A percentile compares a stretch with the other conserved stretches of the same genome.
These are phyloP conservation scores for Diaporthe capsici DNA, from an alignment of 2,329 filamentous ascomycete species.

Conservation along the genomic window DNA sequence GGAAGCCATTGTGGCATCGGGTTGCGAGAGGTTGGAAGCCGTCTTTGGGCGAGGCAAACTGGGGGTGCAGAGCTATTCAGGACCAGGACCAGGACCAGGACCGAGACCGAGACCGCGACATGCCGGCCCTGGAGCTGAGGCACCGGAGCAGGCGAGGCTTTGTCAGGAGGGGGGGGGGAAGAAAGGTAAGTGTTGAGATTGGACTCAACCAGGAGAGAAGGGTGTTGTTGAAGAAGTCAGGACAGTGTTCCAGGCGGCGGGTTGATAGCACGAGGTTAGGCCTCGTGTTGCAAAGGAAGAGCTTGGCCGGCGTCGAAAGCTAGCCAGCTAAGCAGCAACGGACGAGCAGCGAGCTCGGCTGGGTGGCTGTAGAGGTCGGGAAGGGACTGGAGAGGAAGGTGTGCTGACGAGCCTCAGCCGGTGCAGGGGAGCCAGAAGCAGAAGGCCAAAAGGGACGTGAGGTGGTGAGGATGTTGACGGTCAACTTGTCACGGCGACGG, in stretches of 20 bases:
- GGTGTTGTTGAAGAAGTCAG: neutral
- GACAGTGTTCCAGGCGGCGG: neutral
- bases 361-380: neutral
- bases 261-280: neutral
- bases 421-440: neutral
- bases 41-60: neutral
- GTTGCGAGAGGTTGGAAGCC: neutral
- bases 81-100: slow-evolving; percentile 20
- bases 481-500: slow-evolving; percentile 30
- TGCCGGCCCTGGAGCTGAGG: slow-evolving; percentile 18
- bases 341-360: neutral
- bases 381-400: neutral
- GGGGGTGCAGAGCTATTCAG: neutral
- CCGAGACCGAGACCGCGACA: slow-evolving; percentile 17
- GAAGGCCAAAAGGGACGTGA: neutral
- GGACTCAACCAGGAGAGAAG: neutral
- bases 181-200: neutral
- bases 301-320: neutral
- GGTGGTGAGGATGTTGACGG: neutral
- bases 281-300: neutral
- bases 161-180: too few species aligned
- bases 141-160: neutral
- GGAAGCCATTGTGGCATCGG: slow-evolving; percentile 67
- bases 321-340: neutral
- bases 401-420: neutral